phyloP scores from a whole-genome alignment of 129 eudicot species.

The Flaveria brownii region DNA sequence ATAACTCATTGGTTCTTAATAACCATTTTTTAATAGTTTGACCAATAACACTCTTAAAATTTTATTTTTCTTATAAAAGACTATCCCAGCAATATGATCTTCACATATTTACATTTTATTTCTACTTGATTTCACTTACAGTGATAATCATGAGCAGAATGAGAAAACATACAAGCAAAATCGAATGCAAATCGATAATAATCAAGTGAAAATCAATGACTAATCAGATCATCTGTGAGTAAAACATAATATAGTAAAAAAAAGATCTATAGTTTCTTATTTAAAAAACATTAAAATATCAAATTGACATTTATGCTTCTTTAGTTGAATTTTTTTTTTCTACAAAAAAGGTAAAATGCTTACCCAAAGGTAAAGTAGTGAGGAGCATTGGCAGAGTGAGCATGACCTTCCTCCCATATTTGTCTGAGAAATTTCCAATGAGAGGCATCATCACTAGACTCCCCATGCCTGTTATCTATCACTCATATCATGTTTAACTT shows the following conservation, averaged over 20 bases:
- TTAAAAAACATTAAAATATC: background rate
- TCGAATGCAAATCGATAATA: no score
- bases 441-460: slow-evolving; percentile 86
- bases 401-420: slow-evolving; percentile 78
- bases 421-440: slow-evolving; percentile 74
- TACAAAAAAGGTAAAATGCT: background rate
- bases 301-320: background rate
- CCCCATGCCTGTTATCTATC: slow-evolving; percentile 79
- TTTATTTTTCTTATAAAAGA: no score
- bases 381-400: slow-evolving; percentile 79
- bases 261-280: background rate
- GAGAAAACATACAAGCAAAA: no score
- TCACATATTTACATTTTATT: no score
- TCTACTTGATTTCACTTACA: no score
- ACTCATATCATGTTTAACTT: background rate
- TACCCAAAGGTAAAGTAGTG: slow-evolving; percentile 71
- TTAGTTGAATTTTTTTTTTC: no score
- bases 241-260: background rate
- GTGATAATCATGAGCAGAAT: no score
- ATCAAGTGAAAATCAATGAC: no score
- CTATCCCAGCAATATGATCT: no score
- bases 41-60: no score
- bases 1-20: no score
- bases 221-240: background rate
- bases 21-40: no score